These are phyloP conservation scores for Chrysanthemum makinoi DNA, from an alignment of 129 eudicot species.

Conservation along the genomic window DNA sequence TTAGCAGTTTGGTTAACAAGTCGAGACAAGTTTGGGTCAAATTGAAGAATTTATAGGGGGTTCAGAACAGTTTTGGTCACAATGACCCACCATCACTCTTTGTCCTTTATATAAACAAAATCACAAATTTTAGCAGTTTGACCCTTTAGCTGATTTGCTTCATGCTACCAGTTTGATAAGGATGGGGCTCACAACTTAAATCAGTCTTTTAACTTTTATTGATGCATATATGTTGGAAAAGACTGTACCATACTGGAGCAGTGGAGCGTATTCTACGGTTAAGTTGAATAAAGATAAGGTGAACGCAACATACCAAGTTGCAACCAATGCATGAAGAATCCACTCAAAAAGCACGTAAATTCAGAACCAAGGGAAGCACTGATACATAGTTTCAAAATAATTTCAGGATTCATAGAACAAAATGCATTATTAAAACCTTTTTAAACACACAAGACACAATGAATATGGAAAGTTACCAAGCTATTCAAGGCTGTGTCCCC, in stretches of 20 bases:
- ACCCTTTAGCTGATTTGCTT: not conserved
- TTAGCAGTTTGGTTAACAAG: not conserved
- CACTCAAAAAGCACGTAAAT: slow-evolving; percentile 77
- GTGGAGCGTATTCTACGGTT: too few relatives aligned
- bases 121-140: not conserved
- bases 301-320: slow-evolving; percentile 47
- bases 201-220: too few relatives aligned
- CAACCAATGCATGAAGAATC: slow-evolving; percentile 62
- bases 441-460: not conserved
- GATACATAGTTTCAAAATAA: slow-evolving; percentile 27
- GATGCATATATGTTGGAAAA: too few relatives aligned
- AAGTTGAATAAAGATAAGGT: not conserved
- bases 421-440: not conserved
- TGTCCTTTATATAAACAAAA: not conserved
- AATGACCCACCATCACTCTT: not conserved
- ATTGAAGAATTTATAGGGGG: not conserved
- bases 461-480: slow-evolving; percentile 46
- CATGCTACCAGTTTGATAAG: too few relatives aligned
- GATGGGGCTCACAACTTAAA: too few relatives aligned
- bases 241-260: too few relatives aligned
- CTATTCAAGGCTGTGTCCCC: slow-evolving; percentile 73
- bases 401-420: not conserved
- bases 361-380: slow-evolving; percentile 78
- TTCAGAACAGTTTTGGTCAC: not conserved
- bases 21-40: not conserved